These are phyloP conservation scores for Hanseniaspora sp. DNA, from an alignment of 1,139 yeast species.

Conservation along the genomic window DNA sequence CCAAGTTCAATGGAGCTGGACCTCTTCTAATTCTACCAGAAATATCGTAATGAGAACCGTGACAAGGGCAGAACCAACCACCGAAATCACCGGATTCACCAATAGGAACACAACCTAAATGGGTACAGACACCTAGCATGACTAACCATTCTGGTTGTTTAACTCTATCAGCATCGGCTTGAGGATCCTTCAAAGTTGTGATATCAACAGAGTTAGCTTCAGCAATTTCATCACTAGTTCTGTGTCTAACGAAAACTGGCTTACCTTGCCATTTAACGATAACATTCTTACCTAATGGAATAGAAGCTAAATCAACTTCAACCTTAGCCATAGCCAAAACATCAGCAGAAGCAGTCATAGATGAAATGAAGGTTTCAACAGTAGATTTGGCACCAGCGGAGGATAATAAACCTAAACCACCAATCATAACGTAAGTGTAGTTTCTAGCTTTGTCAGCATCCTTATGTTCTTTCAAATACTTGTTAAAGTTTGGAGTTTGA, in stretches of 20 bases:
- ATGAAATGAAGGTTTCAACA: slow-evolving; percentile 83
- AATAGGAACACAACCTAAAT: slow-evolving; percentile 99
- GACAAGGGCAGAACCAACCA: slow-evolving; percentile 99
- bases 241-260: slow-evolving; percentile 98
- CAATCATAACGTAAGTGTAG: slow-evolving; percentile 94
- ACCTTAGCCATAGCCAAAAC: slow-evolving; percentile 99
- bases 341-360: slow-evolving; percentile 98
- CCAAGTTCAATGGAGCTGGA: slow-evolving; percentile 98
- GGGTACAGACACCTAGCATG: slow-evolving; percentile 99
- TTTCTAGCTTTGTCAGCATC: slow-evolving; percentile 67
- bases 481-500: slow-evolving; percentile 86
- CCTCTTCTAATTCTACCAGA: slow-evolving; percentile 99
- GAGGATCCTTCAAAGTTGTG: slow-evolving; percentile 78
- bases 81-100: slow-evolving; percentile 99
- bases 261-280: slow-evolving; percentile 99
- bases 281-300: slow-evolving; percentile 96
- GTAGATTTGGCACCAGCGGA: slow-evolving; percentile 98
- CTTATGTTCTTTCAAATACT: slow-evolving; percentile 62
- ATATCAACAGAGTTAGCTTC: slow-evolving; percentile 85
- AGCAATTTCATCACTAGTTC: slow-evolving; percentile 83
- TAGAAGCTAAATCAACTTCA: slow-evolving; percentile 86
- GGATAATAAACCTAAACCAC: slow-evolving; percentile 82
- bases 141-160: slow-evolving; percentile 96
- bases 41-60: slow-evolving; percentile 99
- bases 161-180: slow-evolving; percentile 85